phyloP scores from a whole-genome alignment of 2,329 filamentous ascomycete genomes.

The Cercospora zeae-maydis region DNA sequence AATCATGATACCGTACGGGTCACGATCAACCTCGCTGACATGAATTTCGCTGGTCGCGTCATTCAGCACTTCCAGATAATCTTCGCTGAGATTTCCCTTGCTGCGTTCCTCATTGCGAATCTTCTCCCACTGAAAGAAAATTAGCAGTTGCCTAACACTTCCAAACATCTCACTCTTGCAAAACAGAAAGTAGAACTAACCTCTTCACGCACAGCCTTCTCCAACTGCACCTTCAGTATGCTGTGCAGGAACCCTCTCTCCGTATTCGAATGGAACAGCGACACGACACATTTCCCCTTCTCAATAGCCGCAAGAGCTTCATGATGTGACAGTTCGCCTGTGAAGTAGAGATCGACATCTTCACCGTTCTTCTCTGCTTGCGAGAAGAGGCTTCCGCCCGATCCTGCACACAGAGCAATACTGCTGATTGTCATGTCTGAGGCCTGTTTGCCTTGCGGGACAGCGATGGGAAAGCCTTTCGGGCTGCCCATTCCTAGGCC shows the following conservation, averaged over 20 bases:
- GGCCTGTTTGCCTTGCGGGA: slow-evolving; percentile 57
- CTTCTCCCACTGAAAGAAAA: slow-evolving; percentile 44
- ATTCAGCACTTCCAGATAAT: slow-evolving; percentile 47
- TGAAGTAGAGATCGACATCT: slow-evolving; percentile 76
- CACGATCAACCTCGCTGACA: slow-evolving; percentile 75
- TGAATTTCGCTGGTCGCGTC: slow-evolving; percentile 60
- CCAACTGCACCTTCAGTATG: slow-evolving; percentile 65
- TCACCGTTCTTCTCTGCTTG: slow-evolving; percentile 45
- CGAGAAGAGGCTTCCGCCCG: slow-evolving; percentile 72
- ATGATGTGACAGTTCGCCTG: slow-evolving; percentile 90
- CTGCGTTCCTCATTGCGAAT: slow-evolving; percentile 43
- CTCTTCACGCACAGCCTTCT: slow-evolving; percentile 54
- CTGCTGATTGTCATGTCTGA: slow-evolving; percentile 58
- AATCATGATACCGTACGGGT: slow-evolving; percentile 78
- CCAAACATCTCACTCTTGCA: neutral
- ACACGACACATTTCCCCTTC: slow-evolving; percentile 75
- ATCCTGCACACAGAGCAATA: slow-evolving; percentile 86
- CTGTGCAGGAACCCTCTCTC: slow-evolving; percentile 77
- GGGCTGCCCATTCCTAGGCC: slow-evolving; percentile 63
- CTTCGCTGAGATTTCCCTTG: slow-evolving; percentile 38
- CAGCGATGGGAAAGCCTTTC: slow-evolving; percentile 60
- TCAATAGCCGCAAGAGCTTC: slow-evolving; percentile 84
- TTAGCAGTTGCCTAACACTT: neutral
- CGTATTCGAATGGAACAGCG: slow-evolving; percentile 88
- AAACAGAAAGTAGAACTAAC: neutral